These are phyloP conservation scores for bread wheat (Triticum aestivum) DNA, from an alignment of 176 grass and related monocot species.

Conservation along the genomic window IWGSC_CS_RefSeq_v2.1 NC_057810.1:191283363-191283862, in stretches of 20 bases:
- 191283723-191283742: not conserved
- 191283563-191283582: slow-evolving; percentile 15
- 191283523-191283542: slow-evolving; percentile 22
- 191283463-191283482: not conserved
- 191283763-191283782: slow-evolving; percentile 35
- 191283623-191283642: slow-evolving; percentile 22
- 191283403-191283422: not conserved
- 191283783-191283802: slow-evolving; percentile 20
- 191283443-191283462: not conserved
- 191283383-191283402: not conserved
- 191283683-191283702: slow-evolving; percentile 25
- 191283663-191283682: not conserved
- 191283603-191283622: slow-evolving; percentile 38
- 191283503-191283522: slow-evolving; percentile 42
- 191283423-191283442: slow-evolving; percentile 20
- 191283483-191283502: slow-evolving; percentile 33
- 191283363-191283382: too few species aligned
- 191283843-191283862: slow-evolving; percentile 31
- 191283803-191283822: slow-evolving; percentile 29
- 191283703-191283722: slow-evolving; percentile 1
- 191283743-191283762: slow-evolving; percentile 30
- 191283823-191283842: slow-evolving; percentile 28
- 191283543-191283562: slow-evolving; percentile 27
- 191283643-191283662: slow-evolving; percentile 21
- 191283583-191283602: slow-evolving; percentile 36